These are phyloP conservation scores for Arthroderma sp. DNA, from an alignment of 2,329 filamentous ascomycete genomes.

Conservation along the genomic window DNA sequence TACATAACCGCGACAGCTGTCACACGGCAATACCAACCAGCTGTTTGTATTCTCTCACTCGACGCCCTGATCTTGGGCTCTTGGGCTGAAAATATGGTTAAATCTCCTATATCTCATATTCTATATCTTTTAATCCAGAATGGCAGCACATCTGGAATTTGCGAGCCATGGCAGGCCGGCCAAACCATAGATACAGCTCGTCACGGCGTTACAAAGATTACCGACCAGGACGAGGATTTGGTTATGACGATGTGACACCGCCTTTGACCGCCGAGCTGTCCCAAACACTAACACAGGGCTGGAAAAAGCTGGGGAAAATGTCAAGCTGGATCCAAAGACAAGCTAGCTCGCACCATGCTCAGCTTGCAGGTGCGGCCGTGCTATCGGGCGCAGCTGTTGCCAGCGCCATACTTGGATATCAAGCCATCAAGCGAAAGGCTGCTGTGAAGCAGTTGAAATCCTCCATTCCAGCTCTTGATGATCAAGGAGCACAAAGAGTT, in stretches of 20 bases:
- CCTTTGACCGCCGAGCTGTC: neutral
- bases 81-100: too few species aligned
- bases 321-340: constrained; percentile 33
- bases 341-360: constrained; percentile 26
- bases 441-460: constrained; percentile 46
- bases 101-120: too few species aligned
- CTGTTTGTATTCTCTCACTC: too few species aligned
- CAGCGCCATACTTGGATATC: constrained; percentile 43
- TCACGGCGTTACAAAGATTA: constrained; percentile 3
- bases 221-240: neutral
- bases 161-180: neutral
- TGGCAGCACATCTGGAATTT: neutral
- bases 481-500: constrained; percentile 41
- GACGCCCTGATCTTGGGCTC: too few species aligned
- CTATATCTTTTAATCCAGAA: neutral
- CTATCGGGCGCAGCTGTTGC: constrained; percentile 32
- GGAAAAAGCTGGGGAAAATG: constrained; percentile 18
- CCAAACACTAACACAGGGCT: neutral
- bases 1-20: too few species aligned
- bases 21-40: too few species aligned
- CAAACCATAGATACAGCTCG: constrained; percentile 1
- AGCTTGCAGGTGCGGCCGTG: constrained; percentile 31
- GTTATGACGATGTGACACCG: constrained; percentile 2
- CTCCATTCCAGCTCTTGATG: constrained; percentile 43
- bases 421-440: constrained; percentile 42